Conservation (phyloP, 108 stramenopile genomes). For the Aurantiochytrium sp. region DNA sequence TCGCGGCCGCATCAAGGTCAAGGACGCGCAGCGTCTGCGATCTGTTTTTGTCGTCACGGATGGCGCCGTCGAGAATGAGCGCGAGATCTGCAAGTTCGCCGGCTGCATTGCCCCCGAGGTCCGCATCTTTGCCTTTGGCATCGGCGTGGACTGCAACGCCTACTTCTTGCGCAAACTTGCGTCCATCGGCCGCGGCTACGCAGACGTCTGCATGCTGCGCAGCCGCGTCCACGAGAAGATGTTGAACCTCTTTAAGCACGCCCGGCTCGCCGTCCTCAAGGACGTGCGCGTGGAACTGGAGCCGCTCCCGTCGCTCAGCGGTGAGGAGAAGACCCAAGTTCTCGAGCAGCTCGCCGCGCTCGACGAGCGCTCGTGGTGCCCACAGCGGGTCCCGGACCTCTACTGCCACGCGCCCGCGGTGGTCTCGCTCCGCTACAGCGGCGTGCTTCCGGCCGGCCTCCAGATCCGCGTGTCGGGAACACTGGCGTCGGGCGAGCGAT, state of each 20-base stretch:
- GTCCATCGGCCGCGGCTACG: conserved; percentile 17
- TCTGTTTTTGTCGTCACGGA: background rate
- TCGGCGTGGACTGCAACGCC: conserved; percentile 13
- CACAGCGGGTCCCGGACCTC: background rate
- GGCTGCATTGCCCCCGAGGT: background rate
- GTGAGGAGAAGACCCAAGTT: background rate
- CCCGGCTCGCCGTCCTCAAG: background rate
- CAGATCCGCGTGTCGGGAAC: background rate
- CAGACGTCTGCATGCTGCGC: conserved; percentile 19
- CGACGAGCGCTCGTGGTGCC: background rate
- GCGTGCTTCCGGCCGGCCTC: background rate
- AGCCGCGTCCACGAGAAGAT: background rate
- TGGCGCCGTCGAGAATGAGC: conserved; percentile 18
- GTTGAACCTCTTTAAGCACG: background rate
- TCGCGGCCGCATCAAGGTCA: background rate
- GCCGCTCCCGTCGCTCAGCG: background rate
- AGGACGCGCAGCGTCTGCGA: background rate
- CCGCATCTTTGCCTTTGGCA: conserved; percentile 2
- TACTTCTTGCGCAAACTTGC: conserved; percentile 25
- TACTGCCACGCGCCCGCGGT: background rate
- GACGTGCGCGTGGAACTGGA: background rate
- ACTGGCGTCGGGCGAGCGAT: background rate
- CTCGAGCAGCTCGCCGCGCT: background rate
- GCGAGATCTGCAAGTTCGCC: background rate
- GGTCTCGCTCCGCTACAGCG: background rate